Base-by-base conservation (phyloP, 2,329 filamentous ascomycete species). In the Thermoascus crustaceus region DNA sequence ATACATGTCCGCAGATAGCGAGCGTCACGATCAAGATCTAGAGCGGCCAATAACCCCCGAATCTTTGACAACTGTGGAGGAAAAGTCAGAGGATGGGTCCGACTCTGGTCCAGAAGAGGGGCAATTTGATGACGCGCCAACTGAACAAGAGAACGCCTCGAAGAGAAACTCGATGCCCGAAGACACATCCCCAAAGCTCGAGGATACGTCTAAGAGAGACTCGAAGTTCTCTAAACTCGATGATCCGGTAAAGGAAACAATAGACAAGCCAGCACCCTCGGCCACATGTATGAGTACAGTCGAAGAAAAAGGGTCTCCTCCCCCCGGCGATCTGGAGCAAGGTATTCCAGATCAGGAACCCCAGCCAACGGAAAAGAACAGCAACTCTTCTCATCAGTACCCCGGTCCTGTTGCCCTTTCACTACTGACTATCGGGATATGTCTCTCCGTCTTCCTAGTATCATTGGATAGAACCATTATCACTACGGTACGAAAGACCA, bases 361-460 rank as follows among this genome's bases (percentile, higher is more conserved):
- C 20, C 9, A 21, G 22, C 22, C 22, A 7, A 24, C 22, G 5
- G 30, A 21, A 21, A 18, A 9, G 18, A 18, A 21, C 24, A 30
- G 25, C 18, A 30, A 18, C 27, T 19, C 16, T 19, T 5, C 7
- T 18, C 17, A 9, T 20, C 34, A 35, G 10, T 54, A 54, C 44
- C 52, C 52, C 2, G 42, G 44, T 11, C 37, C 42, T 21, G 24
- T 54, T 8, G 38, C 37, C 2, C 35, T 55, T 7, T 27, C 38
- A 10, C 35, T 53, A 21, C 31, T 58, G 13, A 46, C 55, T 26
- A 29, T 43, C 5, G 52, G 53, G 7, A 45, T 58, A 14, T 50
- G 47, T 34, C 37, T 58, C 8, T 45, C 47, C 19, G 49, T 55
- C 1, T 51, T 55, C 25, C 42, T 54, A 4, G 47, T 55, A 11